Evolutionary conservation across 192 early-diverging fungal species (phyloP).

Genomic region (Coemansia sp.): DNA sequence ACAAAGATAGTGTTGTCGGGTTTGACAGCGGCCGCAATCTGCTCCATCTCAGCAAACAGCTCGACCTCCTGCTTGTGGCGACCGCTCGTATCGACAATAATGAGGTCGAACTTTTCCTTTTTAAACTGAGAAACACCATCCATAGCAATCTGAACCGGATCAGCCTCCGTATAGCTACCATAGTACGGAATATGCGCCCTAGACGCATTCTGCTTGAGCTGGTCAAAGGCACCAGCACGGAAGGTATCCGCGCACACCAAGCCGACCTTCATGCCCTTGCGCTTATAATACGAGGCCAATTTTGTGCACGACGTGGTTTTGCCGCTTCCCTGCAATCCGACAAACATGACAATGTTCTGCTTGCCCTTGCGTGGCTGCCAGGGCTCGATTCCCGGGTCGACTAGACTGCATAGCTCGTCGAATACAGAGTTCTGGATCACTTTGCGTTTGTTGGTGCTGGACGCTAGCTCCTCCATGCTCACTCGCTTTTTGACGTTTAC

Average conservation of each 20-base stretch:
- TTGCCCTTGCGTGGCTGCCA: slow-evolving; percentile 83
- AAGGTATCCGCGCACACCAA: slow-evolving; percentile 96
- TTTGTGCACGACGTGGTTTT: slow-evolving; percentile 98
- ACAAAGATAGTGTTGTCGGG: slow-evolving; percentile 94
- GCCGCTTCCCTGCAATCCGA: slow-evolving; percentile 92
- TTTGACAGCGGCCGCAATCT: slow-evolving; percentile 81
- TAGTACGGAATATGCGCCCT: slow-evolving; percentile 98
- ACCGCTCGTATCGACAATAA: slow-evolving; percentile 98
- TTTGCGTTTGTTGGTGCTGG: slow-evolving; percentile 81
- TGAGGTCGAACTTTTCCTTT: slow-evolving; percentile 90
- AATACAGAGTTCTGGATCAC: slow-evolving; percentile 86
- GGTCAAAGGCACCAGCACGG: slow-evolving; percentile 97
- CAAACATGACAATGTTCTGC: slow-evolving; percentile 93
- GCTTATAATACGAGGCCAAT: slow-evolving; percentile 85
- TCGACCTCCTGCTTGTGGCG: slow-evolving; percentile 93
- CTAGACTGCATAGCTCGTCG: slow-evolving; percentile 83
- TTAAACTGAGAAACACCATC: slow-evolving; percentile 95
- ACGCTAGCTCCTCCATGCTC: slow-evolving; percentile 78
- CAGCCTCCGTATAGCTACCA: slow-evolving; percentile 85
- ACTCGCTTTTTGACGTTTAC: slow-evolving; percentile 82
- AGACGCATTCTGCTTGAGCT: slow-evolving; percentile 96
- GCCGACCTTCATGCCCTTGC: slow-evolving; percentile 91
- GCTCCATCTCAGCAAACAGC: slow-evolving; percentile 94
- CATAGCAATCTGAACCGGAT: slow-evolving; percentile 85
- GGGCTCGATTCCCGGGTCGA: slow-evolving; percentile 84